A percentile compares a stretch with the other conserved stretches of the same genome.
Conservation (phyloP, 768 basidiomycete species). For the Tulasnella sp. region DNA sequence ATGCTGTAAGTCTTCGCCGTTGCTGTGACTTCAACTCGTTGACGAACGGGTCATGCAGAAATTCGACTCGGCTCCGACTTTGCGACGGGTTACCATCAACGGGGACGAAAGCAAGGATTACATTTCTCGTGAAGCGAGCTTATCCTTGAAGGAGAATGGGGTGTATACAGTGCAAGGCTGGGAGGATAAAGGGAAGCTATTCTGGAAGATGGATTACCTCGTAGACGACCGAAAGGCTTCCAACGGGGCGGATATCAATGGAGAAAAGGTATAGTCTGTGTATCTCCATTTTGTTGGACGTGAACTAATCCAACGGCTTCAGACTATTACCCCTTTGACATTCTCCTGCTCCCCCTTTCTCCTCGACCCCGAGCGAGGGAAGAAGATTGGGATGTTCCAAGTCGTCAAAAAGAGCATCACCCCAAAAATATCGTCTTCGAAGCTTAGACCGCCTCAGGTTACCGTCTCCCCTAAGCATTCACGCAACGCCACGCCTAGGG, state of each 20-base stretch:
- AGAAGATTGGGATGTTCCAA: constrained; percentile 64
- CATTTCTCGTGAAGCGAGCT: constrained; percentile 67
- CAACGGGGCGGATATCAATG: constrained; percentile 49
- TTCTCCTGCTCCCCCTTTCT: constrained; percentile 72
- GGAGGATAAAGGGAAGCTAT: constrained; percentile 53
- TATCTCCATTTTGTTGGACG: background rate
- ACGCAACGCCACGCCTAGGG: background rate
- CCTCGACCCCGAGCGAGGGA: constrained; percentile 59
- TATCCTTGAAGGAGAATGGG: constrained; percentile 65
- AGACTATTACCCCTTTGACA: constrained; percentile 60
- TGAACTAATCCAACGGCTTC: background rate
- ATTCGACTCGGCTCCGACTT: constrained; percentile 52
- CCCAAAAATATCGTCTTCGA: constrained; percentile 62
- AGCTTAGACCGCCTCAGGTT: constrained; percentile 38
- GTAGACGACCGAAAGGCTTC: constrained; percentile 59
- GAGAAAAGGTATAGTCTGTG: constrained; percentile 54
- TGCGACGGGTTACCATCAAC: constrained; percentile 64
- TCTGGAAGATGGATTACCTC: constrained; percentile 77
- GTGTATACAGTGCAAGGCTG: constrained; percentile 69
- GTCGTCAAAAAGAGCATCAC: constrained; percentile 66
- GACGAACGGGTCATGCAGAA: constrained; percentile 32
- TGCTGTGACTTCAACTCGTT: background rate
- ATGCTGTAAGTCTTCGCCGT: constrained; percentile 54
- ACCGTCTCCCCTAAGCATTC: constrained; percentile 10
- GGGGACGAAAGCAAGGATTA: constrained; percentile 69